Evolutionary conservation across 2,329 filamentous ascomycete genomes (phyloP), one percentile per base, ranked within the genome.

Genomic region (Ophiostoma angusticollis): DNA sequence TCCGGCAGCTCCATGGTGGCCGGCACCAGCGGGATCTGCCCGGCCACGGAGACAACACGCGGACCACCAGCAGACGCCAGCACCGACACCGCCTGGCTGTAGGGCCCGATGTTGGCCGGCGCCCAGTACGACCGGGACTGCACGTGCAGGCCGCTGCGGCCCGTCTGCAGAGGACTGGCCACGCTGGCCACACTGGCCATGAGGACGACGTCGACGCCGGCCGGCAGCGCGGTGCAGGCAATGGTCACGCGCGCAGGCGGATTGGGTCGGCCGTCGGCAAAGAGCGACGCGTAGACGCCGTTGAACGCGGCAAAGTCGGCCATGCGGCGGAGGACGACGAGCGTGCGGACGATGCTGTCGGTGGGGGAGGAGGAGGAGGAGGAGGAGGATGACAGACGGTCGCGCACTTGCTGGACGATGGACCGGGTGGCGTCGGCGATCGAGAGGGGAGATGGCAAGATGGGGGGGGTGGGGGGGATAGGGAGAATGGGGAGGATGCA

Each of bases 61-160:
- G 58, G 45, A 2, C 52, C 50, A 12, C 8, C 9, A 24, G 44
- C 37, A 3, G 27, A 19, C 2, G 36, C 29, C 4, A 55, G 59
- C 9, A 74, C 60, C 2, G 71, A 67, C 35, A 91, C 76, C 4
- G 86, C 85, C 61, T 98, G 91, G 40, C 87, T 95, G 58, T 96
- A 96, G 0, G 91, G 91, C 0, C 91, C 91, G 39, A 98, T 96
- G 53, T 96, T 96, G 16, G 91, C 89, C 0, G 91, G 91, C 0
- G 91, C 91, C 91, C 91, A 98, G 65, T 96, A 96, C 9, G 85
- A 93, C 28, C 84, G 69, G 4, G 83, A 87, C 59, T 96, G 91
- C 6, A 98, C 87, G 56, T 98, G 91, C 1, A 96, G 69, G 0
- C 74, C 74, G 37, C 68, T 65, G 59, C 82, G 58, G 23, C 54